phyloP scores from a whole-genome alignment of 129 eudicot species.

The Pseudognaphalium luteoalbum region DNA sequence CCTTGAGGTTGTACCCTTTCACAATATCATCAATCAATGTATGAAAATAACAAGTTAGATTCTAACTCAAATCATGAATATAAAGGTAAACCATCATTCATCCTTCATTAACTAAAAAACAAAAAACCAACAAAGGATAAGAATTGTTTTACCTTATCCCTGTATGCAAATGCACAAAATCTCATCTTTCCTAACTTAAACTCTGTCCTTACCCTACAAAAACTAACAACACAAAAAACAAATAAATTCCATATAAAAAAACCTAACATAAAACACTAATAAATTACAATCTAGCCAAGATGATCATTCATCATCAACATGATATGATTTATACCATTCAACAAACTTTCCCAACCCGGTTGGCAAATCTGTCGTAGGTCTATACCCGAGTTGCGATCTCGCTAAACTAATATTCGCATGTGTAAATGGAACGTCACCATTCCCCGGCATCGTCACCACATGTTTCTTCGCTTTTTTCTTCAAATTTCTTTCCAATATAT shows the following conservation, averaged over 20 bases:
- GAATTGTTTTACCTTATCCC: background rate
- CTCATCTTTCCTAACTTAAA: background rate
- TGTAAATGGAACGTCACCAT: conserved; percentile 73
- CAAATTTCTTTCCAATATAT: conserved; percentile 59
- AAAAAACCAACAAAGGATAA: conserved; percentile 12
- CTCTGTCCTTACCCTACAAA: background rate
- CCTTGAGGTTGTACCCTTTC: no score
- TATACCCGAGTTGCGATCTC: conserved; percentile 55
- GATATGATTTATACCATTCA: conserved; percentile 58
- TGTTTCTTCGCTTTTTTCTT: conserved; percentile 56
- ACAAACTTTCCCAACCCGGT: conserved; percentile 73
- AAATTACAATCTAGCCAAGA: conserved; percentile 38
- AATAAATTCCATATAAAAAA: background rate
- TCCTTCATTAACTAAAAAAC: background rate
- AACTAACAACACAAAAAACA: conserved; percentile 6
- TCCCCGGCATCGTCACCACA: conserved; percentile 56
- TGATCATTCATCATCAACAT: conserved; percentile 45
- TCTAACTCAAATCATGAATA: no score
- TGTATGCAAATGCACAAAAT: background rate
- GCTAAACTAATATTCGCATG: conserved; percentile 74
- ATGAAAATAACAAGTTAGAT: background rate
- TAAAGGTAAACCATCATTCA: background rate
- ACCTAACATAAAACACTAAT: conserved; percentile 17
- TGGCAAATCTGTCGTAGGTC: conserved; percentile 63
- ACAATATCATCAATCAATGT: background rate